phyloP scores from a whole-genome alignment of 2,329 filamentous ascomycete genomes.

The Clonostachys solani region DNA sequence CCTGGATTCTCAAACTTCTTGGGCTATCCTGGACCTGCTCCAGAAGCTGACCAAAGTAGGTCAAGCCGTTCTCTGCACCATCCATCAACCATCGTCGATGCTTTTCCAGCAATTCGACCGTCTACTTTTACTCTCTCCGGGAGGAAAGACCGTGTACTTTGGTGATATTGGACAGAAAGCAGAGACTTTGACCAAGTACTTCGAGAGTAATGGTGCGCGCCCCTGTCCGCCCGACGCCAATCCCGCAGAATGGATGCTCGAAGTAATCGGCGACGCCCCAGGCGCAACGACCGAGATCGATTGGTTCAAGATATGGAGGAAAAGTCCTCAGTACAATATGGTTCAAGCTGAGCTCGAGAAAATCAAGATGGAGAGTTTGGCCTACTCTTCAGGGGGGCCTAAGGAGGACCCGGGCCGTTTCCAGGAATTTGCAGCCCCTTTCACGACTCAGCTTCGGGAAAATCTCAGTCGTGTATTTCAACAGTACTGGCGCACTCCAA shows the following conservation, averaged over 20 bases:
- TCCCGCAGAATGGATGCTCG: conserved; percentile 43
- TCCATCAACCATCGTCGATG: conserved; percentile 92
- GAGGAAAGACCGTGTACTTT: conserved; percentile 77
- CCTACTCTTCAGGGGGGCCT: conserved; percentile 9
- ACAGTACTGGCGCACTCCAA: conserved; percentile 87
- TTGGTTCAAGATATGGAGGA: conserved; percentile 52
- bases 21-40: conserved; percentile 82
- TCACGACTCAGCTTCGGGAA: conserved; percentile 60
- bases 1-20: conserved; percentile 82
- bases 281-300: conserved; percentile 57
- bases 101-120: conserved; percentile 88
- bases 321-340: conserved; percentile 33
- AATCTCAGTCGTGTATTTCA: conserved; percentile 75
- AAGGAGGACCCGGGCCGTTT: conserved; percentile 43
- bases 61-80: conserved; percentile 93
- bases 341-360: conserved; percentile 23
- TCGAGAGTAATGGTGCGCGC: conserved; percentile 55
- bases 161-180: conserved; percentile 64
- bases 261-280: conserved; percentile 22
- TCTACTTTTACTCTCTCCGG: conserved; percentile 70
- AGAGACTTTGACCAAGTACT: conserved; percentile 40
- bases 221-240: conserved; percentile 54
- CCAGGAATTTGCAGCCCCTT: conserved; percentile 77
- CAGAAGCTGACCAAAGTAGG: conserved; percentile 87
- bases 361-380: neutral